These are phyloP conservation scores for Zymoseptoria brevis DNA, from an alignment of 2,329 filamentous ascomycete species.

Conservation along the genomic window DNA sequence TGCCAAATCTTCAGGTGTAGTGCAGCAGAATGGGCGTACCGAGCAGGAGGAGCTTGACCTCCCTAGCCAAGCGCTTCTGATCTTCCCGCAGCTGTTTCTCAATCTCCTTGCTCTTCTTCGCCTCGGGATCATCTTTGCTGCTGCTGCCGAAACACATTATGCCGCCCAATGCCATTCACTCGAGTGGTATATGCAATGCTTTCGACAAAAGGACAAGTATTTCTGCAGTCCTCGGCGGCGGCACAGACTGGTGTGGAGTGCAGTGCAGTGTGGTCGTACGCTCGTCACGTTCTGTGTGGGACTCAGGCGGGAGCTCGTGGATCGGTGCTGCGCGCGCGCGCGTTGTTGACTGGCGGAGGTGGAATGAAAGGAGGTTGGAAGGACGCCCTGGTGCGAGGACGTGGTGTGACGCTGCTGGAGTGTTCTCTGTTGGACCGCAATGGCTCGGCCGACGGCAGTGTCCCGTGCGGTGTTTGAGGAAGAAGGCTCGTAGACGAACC, in stretches of 20 bases:
- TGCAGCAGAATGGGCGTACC: conserved; percentile 48
- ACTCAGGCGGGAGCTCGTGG: not conserved
- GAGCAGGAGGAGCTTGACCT: conserved; percentile 88
- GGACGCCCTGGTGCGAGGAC: not conserved
- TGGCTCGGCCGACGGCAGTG: not conserved
- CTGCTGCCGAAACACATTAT: conserved; percentile 45
- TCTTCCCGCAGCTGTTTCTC: conserved; percentile 79
- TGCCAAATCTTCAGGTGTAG: not conserved
- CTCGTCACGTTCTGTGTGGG: not conserved
- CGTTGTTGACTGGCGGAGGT: not conserved
- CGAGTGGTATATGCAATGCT: not conserved
- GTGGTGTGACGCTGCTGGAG: not conserved
- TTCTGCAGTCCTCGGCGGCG: not conserved
- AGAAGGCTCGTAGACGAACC: not conserved
- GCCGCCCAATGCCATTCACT: conserved; percentile 18
- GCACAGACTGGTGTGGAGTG: not conserved
- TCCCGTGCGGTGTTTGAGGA: not conserved
- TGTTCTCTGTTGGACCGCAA: not conserved
- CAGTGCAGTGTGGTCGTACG: not conserved
- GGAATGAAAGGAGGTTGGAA: not conserved
- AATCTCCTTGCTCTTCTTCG: conserved; percentile 58
- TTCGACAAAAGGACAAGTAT: not conserved
- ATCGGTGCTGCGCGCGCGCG: not conserved
- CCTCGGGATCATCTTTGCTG: conserved; percentile 41
- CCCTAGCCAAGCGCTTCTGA: conserved; percentile 75